Percentiles rank a stretch among this genome's conserved stretches.
Evolutionary conservation across 169 alveolate species (phyloP).

Genomic region (Blepharisma undulans): DNA sequence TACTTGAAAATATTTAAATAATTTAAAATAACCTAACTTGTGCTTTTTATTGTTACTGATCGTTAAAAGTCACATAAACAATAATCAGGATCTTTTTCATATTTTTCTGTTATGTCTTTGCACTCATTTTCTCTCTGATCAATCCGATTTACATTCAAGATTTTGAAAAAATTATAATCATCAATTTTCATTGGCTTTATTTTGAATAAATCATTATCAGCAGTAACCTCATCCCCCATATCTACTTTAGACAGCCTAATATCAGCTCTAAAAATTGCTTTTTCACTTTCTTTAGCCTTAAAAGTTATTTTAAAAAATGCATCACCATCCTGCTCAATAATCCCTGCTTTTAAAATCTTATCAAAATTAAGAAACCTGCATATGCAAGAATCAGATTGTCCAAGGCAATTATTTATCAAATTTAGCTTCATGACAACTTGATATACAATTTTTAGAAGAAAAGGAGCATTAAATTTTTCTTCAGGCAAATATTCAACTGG

Average conservation of each 20-base stretch:
- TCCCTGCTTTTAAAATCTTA: neutral
- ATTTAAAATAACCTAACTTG: neutral
- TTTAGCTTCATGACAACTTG: neutral
- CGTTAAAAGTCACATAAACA: conserved; percentile 6
- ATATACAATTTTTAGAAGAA: neutral
- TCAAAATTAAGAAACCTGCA: neutral
- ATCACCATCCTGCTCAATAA: neutral
- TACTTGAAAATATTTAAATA: neutral
- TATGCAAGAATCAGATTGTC: neutral
- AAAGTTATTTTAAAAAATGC: neutral
- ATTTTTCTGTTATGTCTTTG: neutral
- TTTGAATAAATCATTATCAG: neutral
- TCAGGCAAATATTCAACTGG: neutral
- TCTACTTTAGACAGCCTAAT: neutral
- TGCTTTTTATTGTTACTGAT: neutral
- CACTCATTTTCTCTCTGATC: conserved; percentile 12
- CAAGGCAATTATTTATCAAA: neutral
- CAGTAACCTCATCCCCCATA: neutral
- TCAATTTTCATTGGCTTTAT: neutral
- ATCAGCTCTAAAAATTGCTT: conserved; percentile 19
- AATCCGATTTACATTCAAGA: conserved; percentile 13
- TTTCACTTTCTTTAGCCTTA: neutral
- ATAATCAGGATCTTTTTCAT: conserved; percentile 11
- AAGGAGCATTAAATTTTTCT: neutral
- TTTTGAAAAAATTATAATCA: neutral